phyloP scores from a whole-genome alignment of 352 stramenopile species.

The Globisporangium heterothallicum region DNA sequence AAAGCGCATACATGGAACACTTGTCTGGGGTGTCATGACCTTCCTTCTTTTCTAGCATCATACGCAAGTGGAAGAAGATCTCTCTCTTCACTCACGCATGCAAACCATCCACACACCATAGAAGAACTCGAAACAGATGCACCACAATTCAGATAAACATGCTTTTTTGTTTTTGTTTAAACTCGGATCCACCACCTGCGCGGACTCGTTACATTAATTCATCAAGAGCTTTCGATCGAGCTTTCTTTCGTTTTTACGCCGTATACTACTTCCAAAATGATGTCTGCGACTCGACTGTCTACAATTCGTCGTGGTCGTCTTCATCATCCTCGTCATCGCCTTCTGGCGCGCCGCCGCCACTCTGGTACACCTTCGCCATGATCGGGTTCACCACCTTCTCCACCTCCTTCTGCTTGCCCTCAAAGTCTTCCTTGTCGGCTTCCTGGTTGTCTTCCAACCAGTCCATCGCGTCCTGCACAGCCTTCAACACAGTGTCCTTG shows the following conservation, averaged over 20 bases:
- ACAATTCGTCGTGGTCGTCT: constrained; percentile 95
- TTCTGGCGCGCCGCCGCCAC: constrained; percentile 55
- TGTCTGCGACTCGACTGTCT: constrained; percentile 26
- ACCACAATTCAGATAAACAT: neutral
- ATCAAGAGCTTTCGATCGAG: neutral
- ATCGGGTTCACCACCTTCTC: constrained; percentile 98
- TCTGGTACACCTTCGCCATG: constrained; percentile 97
- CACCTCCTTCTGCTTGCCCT: constrained; percentile 98
- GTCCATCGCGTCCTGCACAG: constrained; percentile 97
- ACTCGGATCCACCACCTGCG: neutral
- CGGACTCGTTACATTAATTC: neutral
- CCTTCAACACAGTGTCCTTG: constrained; percentile 84
- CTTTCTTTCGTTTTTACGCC: neutral
- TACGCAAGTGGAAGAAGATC: too few relatives aligned
- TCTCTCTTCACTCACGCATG: too few relatives aligned
- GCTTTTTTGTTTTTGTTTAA: neutral
- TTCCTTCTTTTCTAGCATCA: too few relatives aligned
- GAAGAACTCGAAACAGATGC: too few relatives aligned
- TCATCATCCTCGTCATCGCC: constrained; percentile 82
- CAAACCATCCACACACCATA: too few relatives aligned
- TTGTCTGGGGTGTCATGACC: too few relatives aligned
- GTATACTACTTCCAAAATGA: constrained; percentile 2
- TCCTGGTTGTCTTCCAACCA: constrained; percentile 99
- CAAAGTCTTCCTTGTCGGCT: constrained; percentile 96
- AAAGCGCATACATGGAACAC: too few relatives aligned